Evolutionary conservation across 2,329 filamentous ascomycete genomes (phyloP), one percentile per base, ranked within the genome.

Genomic region (Zalaria sp.): DNA sequence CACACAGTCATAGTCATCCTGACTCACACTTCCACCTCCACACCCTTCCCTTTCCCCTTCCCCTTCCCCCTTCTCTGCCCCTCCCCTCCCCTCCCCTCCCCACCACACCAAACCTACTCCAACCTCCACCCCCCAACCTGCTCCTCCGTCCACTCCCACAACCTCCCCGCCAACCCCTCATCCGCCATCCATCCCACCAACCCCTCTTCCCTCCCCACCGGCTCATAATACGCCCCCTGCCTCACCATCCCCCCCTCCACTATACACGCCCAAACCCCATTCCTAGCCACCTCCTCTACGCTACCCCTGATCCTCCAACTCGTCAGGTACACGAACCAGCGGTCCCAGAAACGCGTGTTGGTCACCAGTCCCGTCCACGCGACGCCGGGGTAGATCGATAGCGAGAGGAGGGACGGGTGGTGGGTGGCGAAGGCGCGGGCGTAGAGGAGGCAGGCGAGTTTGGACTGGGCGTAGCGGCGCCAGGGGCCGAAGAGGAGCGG

Each of bases 401-500:
- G 52, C 7, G 50, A 44, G 2, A 49, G 51, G 10, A 67, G 52
- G 6, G 48, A 46, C 0, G 60, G 56, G 37, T 64, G 58, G 7
- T 51, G 54, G 34, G 51, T 46, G 2, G 63, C 56, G 3, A 72
- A 51, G 34, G 63, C 59, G 7, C 52, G 51, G 4, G 62, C 57
- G 46, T 62, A 66, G 5, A 68, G 49, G 4, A 69, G 48, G 46
- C 67, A 66, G 0, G 69, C 68, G 2, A 69, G 50, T 44, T 72
- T 71, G 39, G 57, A 62, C 45, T 67, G 62, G 0, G 60, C 66
- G 45, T 65, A 65, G 8, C 59, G 31, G 25, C 40, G 26, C 46
- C 51, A 37, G 42, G 32, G 44, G 35, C 37, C 39, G 27, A 26
- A 34, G 7, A 42, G 46, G 10, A 39, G 43, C 27, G 35, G 29